Conservation (phyloP, 805 yeast genomes). For the Saturnispora besseyi region DNA sequence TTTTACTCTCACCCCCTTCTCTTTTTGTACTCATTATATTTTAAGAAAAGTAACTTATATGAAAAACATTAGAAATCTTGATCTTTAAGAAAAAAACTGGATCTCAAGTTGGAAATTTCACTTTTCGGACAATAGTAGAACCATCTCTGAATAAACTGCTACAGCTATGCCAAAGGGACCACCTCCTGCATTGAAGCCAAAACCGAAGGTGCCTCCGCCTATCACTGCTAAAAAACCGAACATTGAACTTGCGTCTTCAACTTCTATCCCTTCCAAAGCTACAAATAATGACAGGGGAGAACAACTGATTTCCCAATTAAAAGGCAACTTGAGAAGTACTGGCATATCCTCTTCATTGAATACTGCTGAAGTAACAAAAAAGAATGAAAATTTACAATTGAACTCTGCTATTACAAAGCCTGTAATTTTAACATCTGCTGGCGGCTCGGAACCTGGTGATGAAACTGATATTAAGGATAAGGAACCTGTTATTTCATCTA, state of each 20-base stretch:
- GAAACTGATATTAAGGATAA: neutral
- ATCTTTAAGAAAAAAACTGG: neutral
- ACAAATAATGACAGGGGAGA: constrained; percentile 1
- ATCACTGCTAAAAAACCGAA: constrained; percentile 21
- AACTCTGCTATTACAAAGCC: constrained; percentile 5
- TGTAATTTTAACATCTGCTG: constrained; percentile 4
- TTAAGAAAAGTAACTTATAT: neutral
- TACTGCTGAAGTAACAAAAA: neutral
- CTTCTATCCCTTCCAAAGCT: neutral
- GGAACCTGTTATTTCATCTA: neutral
- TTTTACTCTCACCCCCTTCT: too few species aligned
- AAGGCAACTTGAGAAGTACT: constrained; percentile 14
- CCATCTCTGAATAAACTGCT: neutral
- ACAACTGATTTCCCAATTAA: constrained; percentile 10
- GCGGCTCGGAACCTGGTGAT: constrained; percentile 5
- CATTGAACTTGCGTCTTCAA: neutral
- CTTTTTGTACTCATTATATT: too few species aligned
- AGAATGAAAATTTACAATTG: neutral
- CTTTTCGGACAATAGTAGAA: neutral
- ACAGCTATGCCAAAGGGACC: constrained; percentile 15
- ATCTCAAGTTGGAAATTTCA: neutral
- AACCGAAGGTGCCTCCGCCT: constrained; percentile 26
- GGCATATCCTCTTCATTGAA: neutral
- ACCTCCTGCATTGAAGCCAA: constrained; percentile 28
- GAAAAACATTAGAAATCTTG: neutral